Evolutionary conservation across 257 asterid genomes (phyloP), one percentile per base, ranked within the genome.

Genomic region (Scutellaria minor): DNA sequence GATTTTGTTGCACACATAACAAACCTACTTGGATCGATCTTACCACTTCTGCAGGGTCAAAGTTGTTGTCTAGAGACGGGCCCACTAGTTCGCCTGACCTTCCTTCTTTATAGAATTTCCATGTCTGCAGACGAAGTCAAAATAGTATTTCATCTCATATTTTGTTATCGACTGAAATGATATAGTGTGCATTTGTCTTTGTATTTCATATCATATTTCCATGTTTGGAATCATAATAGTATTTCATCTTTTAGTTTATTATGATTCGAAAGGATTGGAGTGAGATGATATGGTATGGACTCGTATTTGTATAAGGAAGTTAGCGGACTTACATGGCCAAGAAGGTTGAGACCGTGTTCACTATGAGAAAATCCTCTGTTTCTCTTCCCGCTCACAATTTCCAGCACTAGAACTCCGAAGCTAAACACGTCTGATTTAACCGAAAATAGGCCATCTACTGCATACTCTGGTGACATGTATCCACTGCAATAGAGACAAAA

Each of bases 401-500:
- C 79, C 2, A 75, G 58, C 31, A 75, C 51, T 0, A 75, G 37
- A 0, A 75, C 79, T 0, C 79, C 79, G 14, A 75, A 75, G 71
- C 79, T 75, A 22, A 75, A 75, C 27, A 75, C 79, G 10, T 75
- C 79, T 1, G 79, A 75, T 22, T 75, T 75, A 5, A 75, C 42
- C 1, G 75, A 75, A 15, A 75, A 75, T 6, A 68, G 2, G 9
- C 79, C 79, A 14, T 75, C 79, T 10, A 60, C 42, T 68, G 79
- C 75, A 51, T 75, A 75, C 13, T 75, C 79, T 2, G 79, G 79
- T 7, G 79, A 67, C 79, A 75, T 75, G 70, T 75, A 75, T n/a
- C 79, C 79, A 46, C 79, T 75, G 39, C 44, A 20, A 9, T 7
- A 6, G 7, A 40, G 37, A 22, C 20, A 6, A 5, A 18, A 40